Percentiles rank a stretch among this genome's conserved stretches.
Conservation (phyloP, 495 filamentous ascomycete genomes). For the Penicillium dipodomyicola region DNA sequence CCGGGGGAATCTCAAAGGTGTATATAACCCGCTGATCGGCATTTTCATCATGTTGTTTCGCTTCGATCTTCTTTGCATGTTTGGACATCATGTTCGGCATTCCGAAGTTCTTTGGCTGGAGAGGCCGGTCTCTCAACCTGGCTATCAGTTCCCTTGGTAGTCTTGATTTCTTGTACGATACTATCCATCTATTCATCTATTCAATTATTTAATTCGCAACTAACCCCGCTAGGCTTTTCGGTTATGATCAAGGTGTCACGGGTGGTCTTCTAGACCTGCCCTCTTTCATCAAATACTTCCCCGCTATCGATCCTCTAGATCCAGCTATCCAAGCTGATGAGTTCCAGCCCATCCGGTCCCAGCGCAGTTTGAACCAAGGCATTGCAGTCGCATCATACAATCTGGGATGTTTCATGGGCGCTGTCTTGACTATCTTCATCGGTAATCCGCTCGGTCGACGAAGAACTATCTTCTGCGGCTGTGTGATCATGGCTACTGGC, state of each 20-base stretch:
- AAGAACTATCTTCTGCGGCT: slow-evolving; percentile 64
- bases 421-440: slow-evolving; percentile 66
- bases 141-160: slow-evolving; percentile 66
- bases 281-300: slow-evolving; percentile 53
- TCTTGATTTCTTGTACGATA: slow-evolving; percentile 58
- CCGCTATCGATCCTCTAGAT: slow-evolving; percentile 31
- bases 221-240: slow-evolving; percentile 40
- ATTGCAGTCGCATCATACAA: slow-evolving; percentile 65
- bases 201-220: background rate
- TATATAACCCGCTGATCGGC: slow-evolving; percentile 27
- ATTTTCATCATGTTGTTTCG: slow-evolving; percentile 4
- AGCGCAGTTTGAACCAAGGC: slow-evolving; percentile 42
- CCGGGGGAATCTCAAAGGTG: slow-evolving; percentile 8
- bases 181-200: background rate
- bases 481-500: slow-evolving; percentile 63
- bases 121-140: slow-evolving; percentile 60
- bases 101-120: slow-evolving; percentile 58
- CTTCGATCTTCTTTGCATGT: slow-evolving; percentile 13
- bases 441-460: slow-evolving; percentile 69
- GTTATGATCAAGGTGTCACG: slow-evolving; percentile 57
- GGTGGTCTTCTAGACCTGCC: slow-evolving; percentile 56
- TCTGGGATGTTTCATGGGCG: slow-evolving; percentile 72
- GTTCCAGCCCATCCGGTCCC: slow-evolving; percentile 9
- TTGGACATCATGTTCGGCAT: slow-evolving; percentile 38
- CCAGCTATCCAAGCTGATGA: slow-evolving; percentile 1